Percentiles rank a stretch among this genome's conserved stretches.
These are phyloP conservation scores for Rhizopus stolonifer DNA, from an alignment of 371 early-diverging fungal species.

Conservation along the genomic window DNA sequence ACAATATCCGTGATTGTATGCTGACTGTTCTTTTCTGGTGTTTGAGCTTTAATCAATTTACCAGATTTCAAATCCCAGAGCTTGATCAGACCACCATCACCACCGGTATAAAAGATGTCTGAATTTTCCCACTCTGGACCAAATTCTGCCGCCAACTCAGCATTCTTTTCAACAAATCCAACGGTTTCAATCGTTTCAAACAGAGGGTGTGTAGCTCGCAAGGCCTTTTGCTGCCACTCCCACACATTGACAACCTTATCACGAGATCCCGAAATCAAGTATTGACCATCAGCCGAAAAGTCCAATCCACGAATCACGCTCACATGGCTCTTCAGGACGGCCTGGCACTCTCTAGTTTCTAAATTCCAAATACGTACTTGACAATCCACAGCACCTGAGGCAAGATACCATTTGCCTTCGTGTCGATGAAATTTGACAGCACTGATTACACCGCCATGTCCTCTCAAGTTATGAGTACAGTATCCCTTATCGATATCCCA, in stretches of 20 bases:
- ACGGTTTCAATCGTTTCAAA: conserved; percentile 80
- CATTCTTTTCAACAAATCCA: conserved; percentile 57
- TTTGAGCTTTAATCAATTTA: conserved; percentile 59
- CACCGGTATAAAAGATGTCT: conserved; percentile 80
- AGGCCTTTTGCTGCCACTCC: conserved; percentile 70
- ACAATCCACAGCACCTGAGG: conserved; percentile 90
- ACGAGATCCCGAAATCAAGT: conserved; percentile 88
- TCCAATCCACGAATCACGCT: conserved; percentile 90
- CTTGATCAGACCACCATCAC: conserved; percentile 75
- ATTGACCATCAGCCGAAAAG: conserved; percentile 71
- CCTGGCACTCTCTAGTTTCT: conserved; percentile 65
- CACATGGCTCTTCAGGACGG: conserved; percentile 81
- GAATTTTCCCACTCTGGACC: conserved; percentile 39
- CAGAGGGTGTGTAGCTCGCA: conserved; percentile 84
- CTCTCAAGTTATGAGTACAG: conserved; percentile 93
- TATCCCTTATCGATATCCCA: conserved; percentile 95
- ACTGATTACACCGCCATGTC: conserved; percentile 89
- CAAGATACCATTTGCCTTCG: conserved; percentile 61
- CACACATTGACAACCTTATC: conserved; percentile 95
- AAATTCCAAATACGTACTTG: conserved; percentile 91
- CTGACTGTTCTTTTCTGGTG: conserved; percentile 60
- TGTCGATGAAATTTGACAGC: conserved; percentile 81
- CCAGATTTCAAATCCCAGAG: conserved; percentile 73
- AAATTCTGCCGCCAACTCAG: conserved; percentile 29
- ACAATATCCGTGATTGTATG: conserved; percentile 69